Evolutionary conservation across 208 protist genomes (phyloP).

Genomic region (Borovskyia barvae): DNA sequence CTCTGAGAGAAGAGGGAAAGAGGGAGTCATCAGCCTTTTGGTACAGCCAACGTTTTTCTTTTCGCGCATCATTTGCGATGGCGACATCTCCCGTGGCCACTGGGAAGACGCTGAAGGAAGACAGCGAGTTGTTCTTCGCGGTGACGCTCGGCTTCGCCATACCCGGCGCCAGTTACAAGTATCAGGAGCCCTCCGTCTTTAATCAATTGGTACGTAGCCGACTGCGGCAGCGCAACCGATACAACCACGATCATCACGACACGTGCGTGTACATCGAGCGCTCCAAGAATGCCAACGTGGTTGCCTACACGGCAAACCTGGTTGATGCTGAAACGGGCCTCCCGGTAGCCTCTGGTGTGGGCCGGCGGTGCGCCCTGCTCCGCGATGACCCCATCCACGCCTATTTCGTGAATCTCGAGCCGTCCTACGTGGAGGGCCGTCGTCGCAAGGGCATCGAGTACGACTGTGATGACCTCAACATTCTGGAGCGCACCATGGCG

Average conservation of each 20-base stretch:
- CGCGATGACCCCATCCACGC: conserved; percentile 54
- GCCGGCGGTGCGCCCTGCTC: conserved; percentile 30
- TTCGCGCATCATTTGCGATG: conserved; percentile 5
- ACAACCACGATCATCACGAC: conserved; percentile 66
- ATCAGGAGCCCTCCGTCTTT: conserved; percentile 27
- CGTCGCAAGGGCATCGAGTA: conserved; percentile 38
- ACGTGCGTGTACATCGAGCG: conserved; percentile 82
- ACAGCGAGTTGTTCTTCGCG: conserved; percentile 26
- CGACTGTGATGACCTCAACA: conserved; percentile 63
- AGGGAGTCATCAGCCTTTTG: no score
- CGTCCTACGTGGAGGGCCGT: conserved; percentile 47
- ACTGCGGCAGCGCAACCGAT: conserved; percentile 52
- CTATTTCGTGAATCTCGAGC: conserved; percentile 75
- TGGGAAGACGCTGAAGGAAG: conserved; percentile 23
- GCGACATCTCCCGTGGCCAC: conserved; percentile 9
- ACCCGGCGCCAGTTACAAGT: conserved; percentile 22
- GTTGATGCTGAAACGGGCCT: conserved; percentile 7
- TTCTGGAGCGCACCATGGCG: conserved; percentile 70
- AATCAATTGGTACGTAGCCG: conserved; percentile 36
- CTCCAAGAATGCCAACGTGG: conserved; percentile 77
- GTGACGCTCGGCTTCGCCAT: conserved; percentile 26
- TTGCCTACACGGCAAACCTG: conserved; percentile 69
- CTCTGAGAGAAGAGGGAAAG: no score
- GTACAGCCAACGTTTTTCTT: no score
- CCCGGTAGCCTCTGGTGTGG: conserved; percentile 29